Evolutionary conservation across 345 rosid species (phyloP).

Genomic region (Brassica cretica): DNA sequence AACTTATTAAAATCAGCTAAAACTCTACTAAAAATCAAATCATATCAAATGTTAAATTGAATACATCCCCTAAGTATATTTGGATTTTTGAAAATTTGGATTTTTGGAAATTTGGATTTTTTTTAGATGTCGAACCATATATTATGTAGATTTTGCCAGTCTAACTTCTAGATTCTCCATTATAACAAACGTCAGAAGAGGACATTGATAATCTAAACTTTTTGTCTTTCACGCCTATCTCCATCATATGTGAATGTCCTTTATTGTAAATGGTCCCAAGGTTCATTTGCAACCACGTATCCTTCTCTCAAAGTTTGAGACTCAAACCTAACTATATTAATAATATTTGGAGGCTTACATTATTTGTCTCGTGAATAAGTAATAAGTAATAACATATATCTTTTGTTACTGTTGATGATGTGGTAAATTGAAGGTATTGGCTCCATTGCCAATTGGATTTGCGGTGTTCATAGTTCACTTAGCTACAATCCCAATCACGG

Average conservation of each 20-base stretch:
- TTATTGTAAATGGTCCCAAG: conserved; percentile 25
- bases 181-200: conserved; percentile 18
- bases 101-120: neutral
- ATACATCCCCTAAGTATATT: too few relatives aligned
- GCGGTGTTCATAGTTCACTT: conserved; percentile 95
- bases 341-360: neutral
- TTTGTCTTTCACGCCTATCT: conserved; percentile 26
- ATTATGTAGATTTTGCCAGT: neutral
- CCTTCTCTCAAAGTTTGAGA: conserved; percentile 8
- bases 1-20: too few relatives aligned
- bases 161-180: conserved; percentile 23
- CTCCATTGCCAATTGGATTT: conserved; percentile 94
- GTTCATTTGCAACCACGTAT: conserved; percentile 28
- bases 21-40: too few relatives aligned
- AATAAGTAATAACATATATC: conserved; percentile 16
- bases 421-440: conserved; percentile 61
- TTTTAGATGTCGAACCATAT: neutral
- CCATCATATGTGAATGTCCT: conserved; percentile 18
- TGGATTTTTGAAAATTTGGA: too few relatives aligned
- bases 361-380: conserved; percentile 17
- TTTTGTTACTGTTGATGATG: neutral
- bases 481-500: conserved; percentile 92
- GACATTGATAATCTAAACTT: conserved; percentile 3
- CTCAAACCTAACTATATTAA: neutral
- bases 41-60: too few relatives aligned